A percentile compares a stretch with the other conserved stretches of the same genome.
These are phyloP conservation scores for Trichomonascaceae sp. DNA, from an alignment of 1,139 yeast genomes.

Conservation along the genomic window DNA sequence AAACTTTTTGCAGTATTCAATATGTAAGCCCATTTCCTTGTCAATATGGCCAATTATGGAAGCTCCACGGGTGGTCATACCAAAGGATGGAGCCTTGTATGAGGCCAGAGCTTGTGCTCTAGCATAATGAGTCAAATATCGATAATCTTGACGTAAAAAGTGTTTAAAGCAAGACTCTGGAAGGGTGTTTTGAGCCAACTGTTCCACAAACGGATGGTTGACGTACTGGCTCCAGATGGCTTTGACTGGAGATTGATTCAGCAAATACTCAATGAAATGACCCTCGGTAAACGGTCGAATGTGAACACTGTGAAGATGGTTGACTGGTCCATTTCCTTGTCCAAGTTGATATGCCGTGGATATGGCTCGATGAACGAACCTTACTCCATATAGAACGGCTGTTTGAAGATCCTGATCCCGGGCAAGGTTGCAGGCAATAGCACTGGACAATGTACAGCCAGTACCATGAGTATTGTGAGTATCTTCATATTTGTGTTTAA, in stretches of 20 bases:
- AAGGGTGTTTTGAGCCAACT: constrained; percentile 48
- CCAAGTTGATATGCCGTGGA: constrained; percentile 40
- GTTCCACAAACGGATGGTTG: constrained; percentile 55
- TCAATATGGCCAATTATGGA: constrained; percentile 48
- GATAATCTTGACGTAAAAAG: constrained; percentile 66
- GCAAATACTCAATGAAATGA: constrained; percentile 46
- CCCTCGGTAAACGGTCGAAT: constrained; percentile 37
- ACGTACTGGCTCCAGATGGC: constrained; percentile 54
- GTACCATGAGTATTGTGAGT: constrained; percentile 77
- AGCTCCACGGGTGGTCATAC: constrained; percentile 48
- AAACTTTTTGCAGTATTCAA: constrained; percentile 44
- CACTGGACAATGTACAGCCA: constrained; percentile 81
- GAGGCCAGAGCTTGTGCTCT: constrained; percentile 63
- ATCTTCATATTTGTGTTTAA: constrained; percentile 44
- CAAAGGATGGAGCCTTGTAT: constrained; percentile 51
- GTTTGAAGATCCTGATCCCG: constrained; percentile 40
- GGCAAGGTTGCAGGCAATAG: constrained; percentile 74
- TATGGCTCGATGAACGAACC: constrained; percentile 65
- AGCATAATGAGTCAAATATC: constrained; percentile 63
- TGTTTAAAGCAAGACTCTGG: constrained; percentile 47
- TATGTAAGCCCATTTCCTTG: constrained; percentile 53
- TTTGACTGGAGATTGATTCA: constrained; percentile 49
- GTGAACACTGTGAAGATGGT: constrained; percentile 42
- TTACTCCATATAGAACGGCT: constrained; percentile 53
- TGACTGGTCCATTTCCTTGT: constrained; percentile 66